Base-by-base conservation (phyloP, 768 basidiomycete species). In the Galerina sulciceps region DNA sequence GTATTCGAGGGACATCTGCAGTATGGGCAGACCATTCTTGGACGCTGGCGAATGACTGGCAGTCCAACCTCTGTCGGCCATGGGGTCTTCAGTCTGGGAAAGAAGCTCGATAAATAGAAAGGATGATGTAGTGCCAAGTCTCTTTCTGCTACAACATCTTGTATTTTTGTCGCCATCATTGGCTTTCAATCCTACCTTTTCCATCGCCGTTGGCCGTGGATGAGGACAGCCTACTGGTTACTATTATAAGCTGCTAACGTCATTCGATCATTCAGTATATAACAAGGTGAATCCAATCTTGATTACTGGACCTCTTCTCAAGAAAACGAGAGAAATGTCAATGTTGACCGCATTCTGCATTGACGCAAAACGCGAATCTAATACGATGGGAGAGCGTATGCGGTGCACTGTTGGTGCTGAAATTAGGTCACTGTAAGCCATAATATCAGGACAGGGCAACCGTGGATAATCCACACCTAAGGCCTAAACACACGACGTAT, bases 51-150 rank as follows among this genome's bases (percentile, higher is more conserved):
- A 46, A 40, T 66, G 41, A 75, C 81, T 40, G 75, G 78, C 6
- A 66, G 65, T 18, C 73, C 74, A 20, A 69, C 61, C 26, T 69
- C 73, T 50, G 70, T 76, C 53, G 68, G 82, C 46, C 71, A 75
- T 13, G 85, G 86, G 17, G 80, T 87, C 55, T 88, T 88, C 73
- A 85, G 85, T 67, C 71, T 88, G 74, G 76, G 71, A 41, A 85
- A 81, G 68, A 69, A 55, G 42, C 59, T 63, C 40, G 63, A 62
- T n/a, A 50, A 58, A 40, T 69, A 52, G 60, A 49, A 53, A 38
- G 45, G 4, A n/a, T 46, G 40, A 49, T 14, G 15, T 17, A 4
- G 40, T 34, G 20, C 10, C 0, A 15, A 31, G 31, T 51, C 22
- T 22, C 18, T 17, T n/a, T 40, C 42, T 47, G n/a, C 31, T 37